Evolutionary conservation across 2,329 filamentous ascomycete species (phyloP).

Genomic region (Penicillium oxalicum): DNA sequence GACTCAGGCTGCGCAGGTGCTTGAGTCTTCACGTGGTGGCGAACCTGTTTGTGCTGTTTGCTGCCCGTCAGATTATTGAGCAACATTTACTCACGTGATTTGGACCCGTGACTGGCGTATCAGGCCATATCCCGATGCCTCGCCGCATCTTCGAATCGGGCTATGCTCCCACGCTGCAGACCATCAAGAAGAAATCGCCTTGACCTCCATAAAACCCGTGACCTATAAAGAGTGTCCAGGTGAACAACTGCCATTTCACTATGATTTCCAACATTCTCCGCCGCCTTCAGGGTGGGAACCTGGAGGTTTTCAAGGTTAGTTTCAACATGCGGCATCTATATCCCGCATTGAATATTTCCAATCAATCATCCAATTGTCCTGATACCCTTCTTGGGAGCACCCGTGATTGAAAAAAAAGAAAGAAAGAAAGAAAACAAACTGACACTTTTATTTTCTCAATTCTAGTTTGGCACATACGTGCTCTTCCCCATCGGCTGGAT

Average conservation of each 20-base stretch:
- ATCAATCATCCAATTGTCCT: too few relatives aligned
- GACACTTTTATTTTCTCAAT: background rate
- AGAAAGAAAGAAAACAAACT: too few relatives aligned
- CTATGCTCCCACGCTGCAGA: background rate
- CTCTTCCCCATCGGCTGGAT: constrained; percentile 98
- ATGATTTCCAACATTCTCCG: constrained; percentile 38
- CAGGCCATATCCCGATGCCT: constrained; percentile 1
- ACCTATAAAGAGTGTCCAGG: too few relatives aligned
- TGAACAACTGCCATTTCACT: background rate
- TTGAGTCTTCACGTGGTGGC: too few relatives aligned
- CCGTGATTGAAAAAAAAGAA: too few relatives aligned
- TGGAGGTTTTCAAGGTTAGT: constrained; percentile 88
- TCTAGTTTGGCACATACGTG: constrained; percentile 94
- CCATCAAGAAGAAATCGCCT: background rate
- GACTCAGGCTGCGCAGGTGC: too few relatives aligned
- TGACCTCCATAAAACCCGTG: background rate
- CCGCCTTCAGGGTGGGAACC: constrained; percentile 73
- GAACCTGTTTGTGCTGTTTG: constrained; percentile 13
- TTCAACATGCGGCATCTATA: background rate
- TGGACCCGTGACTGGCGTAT: constrained; percentile 9
- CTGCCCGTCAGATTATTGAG: constrained; percentile 9
- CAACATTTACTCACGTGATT: constrained; percentile 7
- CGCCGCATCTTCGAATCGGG: background rate
- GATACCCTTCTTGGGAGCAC: too few relatives aligned
- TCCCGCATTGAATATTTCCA: too few relatives aligned